Conservation (phyloP, 2,329 filamentous ascomycete genomes). For the Alternaria brassicicola region DNA sequence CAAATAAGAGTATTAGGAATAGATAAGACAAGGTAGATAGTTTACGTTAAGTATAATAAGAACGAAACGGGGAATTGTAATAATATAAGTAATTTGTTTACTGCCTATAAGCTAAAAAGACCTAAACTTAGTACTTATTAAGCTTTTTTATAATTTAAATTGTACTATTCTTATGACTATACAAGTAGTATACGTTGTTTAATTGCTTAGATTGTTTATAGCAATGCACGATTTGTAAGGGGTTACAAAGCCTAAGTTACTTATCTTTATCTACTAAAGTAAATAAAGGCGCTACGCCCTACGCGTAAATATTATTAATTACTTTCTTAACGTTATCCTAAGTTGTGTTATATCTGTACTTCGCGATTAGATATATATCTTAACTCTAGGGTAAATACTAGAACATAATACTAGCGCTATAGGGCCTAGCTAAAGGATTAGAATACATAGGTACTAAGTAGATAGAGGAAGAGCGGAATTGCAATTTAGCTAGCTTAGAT, state of each 20-base stretch:
- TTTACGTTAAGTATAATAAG: neutral
- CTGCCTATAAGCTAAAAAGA: neutral
- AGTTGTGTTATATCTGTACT: neutral
- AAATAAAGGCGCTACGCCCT: conserved; percentile 7
- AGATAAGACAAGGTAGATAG: neutral
- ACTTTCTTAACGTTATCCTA: neutral
- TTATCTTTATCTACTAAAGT: conserved; percentile 8
- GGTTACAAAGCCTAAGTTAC: conserved; percentile 1
- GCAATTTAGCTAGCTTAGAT: neutral
- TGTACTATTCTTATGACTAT: neutral
- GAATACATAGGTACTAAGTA: neutral
- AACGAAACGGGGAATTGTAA: neutral
- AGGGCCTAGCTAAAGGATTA: neutral
- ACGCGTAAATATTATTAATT: neutral
- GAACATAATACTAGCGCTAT: conserved; percentile 1
- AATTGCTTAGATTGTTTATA: neutral
- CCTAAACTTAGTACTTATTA: neutral
- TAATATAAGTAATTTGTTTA: neutral
- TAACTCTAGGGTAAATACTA: conserved; percentile 1
- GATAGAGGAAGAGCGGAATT: conserved; percentile 1
- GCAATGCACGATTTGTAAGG: neutral
- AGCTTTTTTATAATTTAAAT: conserved; percentile 4
- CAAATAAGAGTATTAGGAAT: neutral
- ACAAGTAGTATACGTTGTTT: conserved; percentile 5
- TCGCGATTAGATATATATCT: neutral